phyloP scores from a whole-genome alignment of 768 basidiomycete species.

The Paxillus rubicundulus region DNA sequence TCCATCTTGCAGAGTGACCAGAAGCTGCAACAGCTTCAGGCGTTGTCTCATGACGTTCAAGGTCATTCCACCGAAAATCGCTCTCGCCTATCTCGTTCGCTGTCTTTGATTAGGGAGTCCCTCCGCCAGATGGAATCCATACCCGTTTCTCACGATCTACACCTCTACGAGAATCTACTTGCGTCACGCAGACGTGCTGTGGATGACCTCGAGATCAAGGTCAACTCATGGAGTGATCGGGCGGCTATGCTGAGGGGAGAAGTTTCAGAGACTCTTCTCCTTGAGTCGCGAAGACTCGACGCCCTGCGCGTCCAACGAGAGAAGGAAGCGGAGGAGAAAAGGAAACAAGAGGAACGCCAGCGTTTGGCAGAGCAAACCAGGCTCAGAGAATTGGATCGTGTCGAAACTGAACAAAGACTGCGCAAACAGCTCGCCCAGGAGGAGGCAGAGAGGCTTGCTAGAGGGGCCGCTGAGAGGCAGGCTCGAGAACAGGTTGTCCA shows the following conservation, averaged over 20 bases:
- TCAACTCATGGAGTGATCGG: conserved; percentile 48
- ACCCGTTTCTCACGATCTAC: conserved; percentile 41
- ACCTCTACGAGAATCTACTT: conserved; percentile 48
- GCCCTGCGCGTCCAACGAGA: conserved; percentile 31
- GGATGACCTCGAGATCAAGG: conserved; percentile 49
- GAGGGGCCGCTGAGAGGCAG: neutral
- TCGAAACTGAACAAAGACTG: conserved; percentile 26
- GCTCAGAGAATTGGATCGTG: conserved; percentile 33
- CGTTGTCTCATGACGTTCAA: conserved; percentile 38
- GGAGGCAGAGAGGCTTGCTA: conserved; percentile 27
- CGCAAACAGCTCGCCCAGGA: conserved; percentile 27
- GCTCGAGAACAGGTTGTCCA: conserved; percentile 14
- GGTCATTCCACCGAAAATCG: conserved; percentile 33
- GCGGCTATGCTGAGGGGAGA: conserved; percentile 30
- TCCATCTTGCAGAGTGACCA: conserved; percentile 26
- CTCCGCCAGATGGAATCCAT: conserved; percentile 54
- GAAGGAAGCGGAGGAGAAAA: conserved; percentile 26
- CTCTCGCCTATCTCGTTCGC: conserved; percentile 41
- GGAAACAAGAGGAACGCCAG: conserved; percentile 14
- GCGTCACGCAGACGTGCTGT: conserved; percentile 47
- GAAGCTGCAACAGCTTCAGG: conserved; percentile 35
- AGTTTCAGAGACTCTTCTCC: conserved; percentile 39
- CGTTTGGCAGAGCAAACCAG: conserved; percentile 38
- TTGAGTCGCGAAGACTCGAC: conserved; percentile 43
- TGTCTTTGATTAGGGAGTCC: conserved; percentile 54